Conservation (phyloP, 1,139 yeast species). For the Kodamaea suecica region DNA sequence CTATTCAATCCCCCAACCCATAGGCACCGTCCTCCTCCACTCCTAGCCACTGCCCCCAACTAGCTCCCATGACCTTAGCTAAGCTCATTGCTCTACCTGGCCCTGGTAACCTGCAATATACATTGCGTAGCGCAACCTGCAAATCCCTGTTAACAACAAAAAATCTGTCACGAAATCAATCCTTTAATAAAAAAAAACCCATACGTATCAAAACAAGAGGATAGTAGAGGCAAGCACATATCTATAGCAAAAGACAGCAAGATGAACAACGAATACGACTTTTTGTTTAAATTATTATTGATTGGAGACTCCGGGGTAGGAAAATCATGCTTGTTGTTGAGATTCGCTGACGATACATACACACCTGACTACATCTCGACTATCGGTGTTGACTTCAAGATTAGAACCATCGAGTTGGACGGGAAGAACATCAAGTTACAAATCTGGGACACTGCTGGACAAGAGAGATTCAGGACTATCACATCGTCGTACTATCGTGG, state of each 20-base stretch:
- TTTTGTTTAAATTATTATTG: constrained; percentile 85
- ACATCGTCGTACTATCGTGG: constrained; percentile 98
- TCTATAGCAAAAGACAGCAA: constrained; percentile 3
- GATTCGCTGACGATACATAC: constrained; percentile 97
- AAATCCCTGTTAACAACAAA: constrained; percentile 1
- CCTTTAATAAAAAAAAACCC: constrained; percentile 7
- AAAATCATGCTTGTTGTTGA: constrained; percentile 86
- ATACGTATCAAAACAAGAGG: constrained; percentile 8
- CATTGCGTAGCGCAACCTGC: neutral
- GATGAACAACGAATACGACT: constrained; percentile 93
- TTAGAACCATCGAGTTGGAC: constrained; percentile 93
- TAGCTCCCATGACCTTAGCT: too few relatives aligned
- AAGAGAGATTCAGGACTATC: constrained; percentile 95
- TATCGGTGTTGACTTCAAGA: constrained; percentile 96
- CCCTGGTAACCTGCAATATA: too few relatives aligned
- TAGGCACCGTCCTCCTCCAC: too few relatives aligned
- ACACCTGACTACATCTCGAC: constrained; percentile 97
- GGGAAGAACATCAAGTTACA: constrained; percentile 97
- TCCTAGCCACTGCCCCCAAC: too few relatives aligned
- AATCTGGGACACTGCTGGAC: constrained; percentile 99
- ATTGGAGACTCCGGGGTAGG: constrained; percentile 99
- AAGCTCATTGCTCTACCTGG: too few relatives aligned
- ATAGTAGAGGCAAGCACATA: neutral
- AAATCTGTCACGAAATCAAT: constrained; percentile 4
- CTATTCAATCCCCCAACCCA: too few relatives aligned